phyloP scores from a whole-genome alignment of 2,329 filamentous ascomycete genomes.

The Calonectria pseudoturangicola region DNA sequence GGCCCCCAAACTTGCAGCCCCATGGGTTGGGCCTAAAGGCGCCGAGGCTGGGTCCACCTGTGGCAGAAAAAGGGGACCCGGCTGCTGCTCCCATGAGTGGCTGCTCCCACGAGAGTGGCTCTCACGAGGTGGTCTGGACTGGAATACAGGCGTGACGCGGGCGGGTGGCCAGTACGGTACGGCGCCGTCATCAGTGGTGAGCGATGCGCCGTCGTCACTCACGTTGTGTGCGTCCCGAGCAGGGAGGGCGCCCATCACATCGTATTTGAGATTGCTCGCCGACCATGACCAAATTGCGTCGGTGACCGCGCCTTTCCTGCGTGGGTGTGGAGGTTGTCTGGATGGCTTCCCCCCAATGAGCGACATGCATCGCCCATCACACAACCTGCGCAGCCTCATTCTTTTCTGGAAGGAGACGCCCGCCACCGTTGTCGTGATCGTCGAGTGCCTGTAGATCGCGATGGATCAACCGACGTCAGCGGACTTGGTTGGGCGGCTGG shows the following conservation, averaged over 20 bases:
- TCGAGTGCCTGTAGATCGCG: conserved; percentile 46
- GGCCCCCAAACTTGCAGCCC: conserved; percentile 21
- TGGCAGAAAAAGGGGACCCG: conserved; percentile 29
- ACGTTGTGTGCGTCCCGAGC: conserved; percentile 16
- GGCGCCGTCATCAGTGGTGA: background rate
- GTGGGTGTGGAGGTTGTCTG: conserved; percentile 3
- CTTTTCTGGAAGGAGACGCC: conserved; percentile 18
- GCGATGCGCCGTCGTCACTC: background rate
- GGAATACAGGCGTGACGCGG: conserved; percentile 14
- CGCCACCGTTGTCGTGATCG: conserved; percentile 36
- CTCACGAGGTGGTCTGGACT: background rate
- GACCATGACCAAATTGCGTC: conserved; percentile 7
- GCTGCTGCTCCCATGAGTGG: background rate
- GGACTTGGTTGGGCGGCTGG: conserved; percentile 21
- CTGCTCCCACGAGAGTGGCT: background rate
- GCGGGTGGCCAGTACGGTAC: background rate
- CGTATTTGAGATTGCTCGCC: conserved; percentile 17
- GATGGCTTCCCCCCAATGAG: conserved; percentile 4
- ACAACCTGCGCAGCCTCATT: conserved; percentile 22
- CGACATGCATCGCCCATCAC: conserved; percentile 16
- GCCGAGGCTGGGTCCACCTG: conserved; percentile 25
- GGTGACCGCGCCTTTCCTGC: conserved; percentile 11
- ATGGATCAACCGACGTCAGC: conserved; percentile 44
- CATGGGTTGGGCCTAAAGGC: conserved; percentile 28
- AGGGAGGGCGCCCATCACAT: conserved; percentile 12